Percentiles rank a stretch among this genome's conserved stretches.
These are phyloP conservation scores for Staphylotrichum longicolle DNA, from an alignment of 495 filamentous ascomycete genomes.

Conservation along the genomic window DNA sequence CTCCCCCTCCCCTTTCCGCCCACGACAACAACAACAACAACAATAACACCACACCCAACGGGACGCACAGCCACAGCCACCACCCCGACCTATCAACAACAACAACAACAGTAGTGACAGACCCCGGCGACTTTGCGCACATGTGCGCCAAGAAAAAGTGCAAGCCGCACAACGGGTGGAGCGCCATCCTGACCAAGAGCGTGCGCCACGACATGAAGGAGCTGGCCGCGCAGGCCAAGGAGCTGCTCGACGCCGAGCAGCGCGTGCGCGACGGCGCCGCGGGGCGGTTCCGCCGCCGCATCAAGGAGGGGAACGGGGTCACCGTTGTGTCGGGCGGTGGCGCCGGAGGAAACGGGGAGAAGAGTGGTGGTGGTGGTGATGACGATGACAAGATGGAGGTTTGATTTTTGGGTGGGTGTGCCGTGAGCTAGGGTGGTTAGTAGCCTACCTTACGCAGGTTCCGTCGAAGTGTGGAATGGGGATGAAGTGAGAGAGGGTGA, in stretches of 20 bases:
- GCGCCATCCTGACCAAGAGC: constrained; percentile 41
- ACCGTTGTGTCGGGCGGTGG: constrained; percentile 19
- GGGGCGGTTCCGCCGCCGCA: constrained; percentile 28
- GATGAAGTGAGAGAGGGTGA: too few relatives aligned
- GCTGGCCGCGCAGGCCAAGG: constrained; percentile 43
- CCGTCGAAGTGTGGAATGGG: too few relatives aligned
- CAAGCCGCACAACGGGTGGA: constrained; percentile 48
- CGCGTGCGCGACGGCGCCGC: constrained; percentile 41
- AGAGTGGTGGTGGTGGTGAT: too few relatives aligned
- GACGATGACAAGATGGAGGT: too few relatives aligned
- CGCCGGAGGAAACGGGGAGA: background rate
- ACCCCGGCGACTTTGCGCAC: constrained; percentile 16
- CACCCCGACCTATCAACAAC: background rate
- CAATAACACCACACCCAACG: background rate
- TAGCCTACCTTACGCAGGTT: too few relatives aligned
- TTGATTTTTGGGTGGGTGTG: too few relatives aligned
- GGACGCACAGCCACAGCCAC: background rate
- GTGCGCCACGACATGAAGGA: constrained; percentile 46
- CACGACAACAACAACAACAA: background rate
- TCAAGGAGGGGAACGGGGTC: constrained; percentile 34
- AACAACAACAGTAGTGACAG: background rate
- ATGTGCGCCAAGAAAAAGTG: constrained; percentile 52
- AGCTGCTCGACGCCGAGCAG: constrained; percentile 44
- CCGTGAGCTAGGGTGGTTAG: too few relatives aligned
- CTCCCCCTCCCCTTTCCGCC: background rate